Evolutionary conservation across 345 rosid species (phyloP), one percentile per base, ranked within the genome.

Genomic region (Anastatica hierochuntica): DNA sequence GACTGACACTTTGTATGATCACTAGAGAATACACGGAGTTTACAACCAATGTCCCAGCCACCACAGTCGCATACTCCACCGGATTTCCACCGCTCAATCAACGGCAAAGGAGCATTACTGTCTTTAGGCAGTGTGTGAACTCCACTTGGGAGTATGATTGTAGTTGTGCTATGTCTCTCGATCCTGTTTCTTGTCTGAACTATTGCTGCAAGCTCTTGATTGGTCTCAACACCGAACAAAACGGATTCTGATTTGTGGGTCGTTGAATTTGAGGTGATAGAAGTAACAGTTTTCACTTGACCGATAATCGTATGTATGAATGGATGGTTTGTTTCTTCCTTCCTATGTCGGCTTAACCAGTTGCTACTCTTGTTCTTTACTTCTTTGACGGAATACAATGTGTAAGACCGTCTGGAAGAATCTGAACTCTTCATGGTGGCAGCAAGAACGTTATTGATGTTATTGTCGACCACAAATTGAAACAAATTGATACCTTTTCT

Each of bases 31-130:
- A 77, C 59, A 1, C 73, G 76, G 1, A 84, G 68, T 60, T 77
- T 72, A 59, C 98, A 90, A 49, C 96, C 98, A 12, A 84, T 73
- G 72, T 90, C 98, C 98, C 98, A 90, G 15, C 98, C 98, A 43
- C 98, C 98, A 42, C 96, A 90, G 57, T 90, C 96, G 21, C 98
- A 90, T 14, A 70, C 50, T 60, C 95, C 96, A 61, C 89, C 83
- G 4, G 79, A 63, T 58, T 42, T 80, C 95, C 95, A 90, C 37
- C 96, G 61, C 5, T 82, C 70, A 60, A 86, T 67, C 76, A 90
- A 59, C 21, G 89, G 74, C 3, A 87, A 69, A 63, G 90, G 98
- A 11, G 43, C 65, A 12, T 65, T 27, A 38, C 83, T 72, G 56
- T 77, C 71, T 64, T 58, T 69, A 21, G 92, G 90, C 53, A 86